These are phyloP conservation scores for Botrytis elliptica DNA, from an alignment of 2,329 filamentous ascomycete species.

Conservation along the genomic window DNA sequence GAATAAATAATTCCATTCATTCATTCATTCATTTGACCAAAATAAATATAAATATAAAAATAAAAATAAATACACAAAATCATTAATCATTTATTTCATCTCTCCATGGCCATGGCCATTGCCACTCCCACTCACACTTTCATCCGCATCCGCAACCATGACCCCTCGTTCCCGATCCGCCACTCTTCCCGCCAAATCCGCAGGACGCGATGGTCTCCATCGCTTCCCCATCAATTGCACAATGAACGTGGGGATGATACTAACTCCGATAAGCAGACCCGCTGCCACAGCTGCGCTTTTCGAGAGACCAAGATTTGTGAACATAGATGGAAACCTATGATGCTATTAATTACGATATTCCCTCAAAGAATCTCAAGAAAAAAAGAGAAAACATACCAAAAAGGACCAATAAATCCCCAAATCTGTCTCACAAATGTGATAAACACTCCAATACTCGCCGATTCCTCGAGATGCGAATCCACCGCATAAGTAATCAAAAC, in stretches of 20 bases:
- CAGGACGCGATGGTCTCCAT: slow-evolving; percentile 6
- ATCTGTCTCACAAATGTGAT: slow-evolving; percentile 55
- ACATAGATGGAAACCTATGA: slow-evolving; percentile 43
- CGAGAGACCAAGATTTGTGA: slow-evolving; percentile 39
- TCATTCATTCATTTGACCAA: neutral
- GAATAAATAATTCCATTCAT: neutral
- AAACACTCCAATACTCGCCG: slow-evolving; percentile 57
- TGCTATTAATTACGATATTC: neutral
- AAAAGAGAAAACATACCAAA: slow-evolving; percentile 12
- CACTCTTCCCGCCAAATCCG: neutral
- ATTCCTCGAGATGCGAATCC: slow-evolving; percentile 54
- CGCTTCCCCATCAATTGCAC: slow-evolving; percentile 35
- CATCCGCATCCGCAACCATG: neutral
- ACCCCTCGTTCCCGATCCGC: neutral
- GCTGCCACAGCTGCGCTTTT: slow-evolving; percentile 41
- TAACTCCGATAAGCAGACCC: slow-evolving; percentile 41
- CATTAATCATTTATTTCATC: slow-evolving; percentile 7
- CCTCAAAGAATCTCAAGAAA: too few relatives aligned
- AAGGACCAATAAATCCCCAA: slow-evolving; percentile 46
- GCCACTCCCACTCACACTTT: neutral
- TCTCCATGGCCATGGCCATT: neutral
- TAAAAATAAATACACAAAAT: neutral
- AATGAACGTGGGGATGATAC: slow-evolving; percentile 38
- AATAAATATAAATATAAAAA: too few relatives aligned
- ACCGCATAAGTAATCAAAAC: slow-evolving; percentile 45